Base-by-base conservation (phyloP, 306 rosid genomes). In the Alnus glutinosa region DNA sequence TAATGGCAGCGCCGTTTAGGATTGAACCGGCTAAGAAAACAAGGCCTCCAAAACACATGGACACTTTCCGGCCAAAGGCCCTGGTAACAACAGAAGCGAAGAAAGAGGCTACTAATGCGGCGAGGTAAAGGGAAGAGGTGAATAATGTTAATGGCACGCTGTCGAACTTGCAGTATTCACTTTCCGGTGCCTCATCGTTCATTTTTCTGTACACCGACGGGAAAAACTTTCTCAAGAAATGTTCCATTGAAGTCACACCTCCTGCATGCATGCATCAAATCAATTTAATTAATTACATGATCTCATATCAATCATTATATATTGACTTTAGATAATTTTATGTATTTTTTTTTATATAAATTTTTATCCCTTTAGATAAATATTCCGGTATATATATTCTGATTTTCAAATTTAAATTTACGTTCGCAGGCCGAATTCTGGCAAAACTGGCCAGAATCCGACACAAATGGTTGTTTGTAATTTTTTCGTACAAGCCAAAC, bases 111-210 rank as follows among this genome's bases (percentile, higher is more conserved):
- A 77, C 46, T 32, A 77, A 34, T 44, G 85, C 90, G 7, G 91
- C 87, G 36, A 87, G 5, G 82, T 85, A 87, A 12, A 83, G 70
- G 57, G 87, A 87, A 23, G 89, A 87, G 19, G 91, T 87, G 73
- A 83, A 83, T 61, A 85, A 28, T 14, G 83, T 78, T 1, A 80
- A 58, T 7, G 48, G 30, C 28, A 72, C 80, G 69, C 81, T 76
- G 4, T 81, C 85, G 23, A 79, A 70, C 50, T 63, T 80, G 83
- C 89, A 85, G 77, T 83, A 88, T 36, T 71, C 30, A 51, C 58
- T 73, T 10, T 30, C 57, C 5, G 12, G 19, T 28, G n/a, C n/a
- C 1, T 36, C 12, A 4, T 54, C 55, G 2, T 4, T 42, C 54
- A 48, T 44, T 44, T 75, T 75, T 15, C 10, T 13, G 61, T 72